Conservation (phyloP, 192 early-diverging fungal genomes). For the Neocallimastix lanati region DNA sequence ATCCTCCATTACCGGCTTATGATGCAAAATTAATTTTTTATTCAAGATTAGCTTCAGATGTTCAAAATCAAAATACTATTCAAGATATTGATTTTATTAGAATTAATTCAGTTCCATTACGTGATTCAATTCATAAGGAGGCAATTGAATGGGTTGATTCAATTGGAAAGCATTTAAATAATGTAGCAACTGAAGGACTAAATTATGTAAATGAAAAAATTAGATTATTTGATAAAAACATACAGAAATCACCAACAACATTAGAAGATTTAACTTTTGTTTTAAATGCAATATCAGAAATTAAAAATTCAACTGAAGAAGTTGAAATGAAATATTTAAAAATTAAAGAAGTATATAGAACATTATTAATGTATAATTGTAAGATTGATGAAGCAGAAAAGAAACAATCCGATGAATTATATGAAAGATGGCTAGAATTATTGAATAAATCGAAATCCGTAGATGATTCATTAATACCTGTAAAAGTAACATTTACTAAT, state of each 20-base stretch:
- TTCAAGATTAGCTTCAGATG: constrained; percentile 34
- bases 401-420: constrained; percentile 14
- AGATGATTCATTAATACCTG: constrained; percentile 30
- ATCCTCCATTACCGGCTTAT: constrained; percentile 28
- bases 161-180: constrained; percentile 37
- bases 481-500: constrained; percentile 39
- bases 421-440: constrained; percentile 28
- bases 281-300: constrained; percentile 34
- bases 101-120: constrained; percentile 24
- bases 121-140: constrained; percentile 28
- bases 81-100: constrained; percentile 39
- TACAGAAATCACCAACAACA: constrained; percentile 20
- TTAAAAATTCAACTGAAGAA: constrained; percentile 29
- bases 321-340: constrained; percentile 29
- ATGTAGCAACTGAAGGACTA: constrained; percentile 19
- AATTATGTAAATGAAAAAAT: constrained; percentile 11
- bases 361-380: constrained; percentile 25
- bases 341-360: constrained; percentile 37
- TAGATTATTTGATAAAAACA: constrained; percentile 22
- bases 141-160: constrained; percentile 31
- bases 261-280: constrained; percentile 42
- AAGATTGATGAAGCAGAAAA: constrained; percentile 19
- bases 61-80: constrained; percentile 18
- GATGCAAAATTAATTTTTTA: constrained; percentile 42
- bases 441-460: constrained; percentile 18